Percentiles rank a stretch among this genome's conserved stretches.
phyloP scores from a whole-genome alignment of 257 asterid genomes.

The Lantana camara region DNA sequence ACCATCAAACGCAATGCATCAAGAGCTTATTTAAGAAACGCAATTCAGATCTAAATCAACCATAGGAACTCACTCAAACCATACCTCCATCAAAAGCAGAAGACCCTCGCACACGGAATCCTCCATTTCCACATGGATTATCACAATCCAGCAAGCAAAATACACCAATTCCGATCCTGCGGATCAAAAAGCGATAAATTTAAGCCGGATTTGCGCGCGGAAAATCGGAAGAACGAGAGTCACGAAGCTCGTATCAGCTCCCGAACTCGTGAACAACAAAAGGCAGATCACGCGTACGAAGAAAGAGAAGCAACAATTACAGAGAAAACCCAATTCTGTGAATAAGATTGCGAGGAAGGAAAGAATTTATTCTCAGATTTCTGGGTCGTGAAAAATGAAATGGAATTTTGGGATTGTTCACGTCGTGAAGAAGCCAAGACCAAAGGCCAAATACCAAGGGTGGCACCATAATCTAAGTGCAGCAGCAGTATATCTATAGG shows the following conservation, averaged over 20 bases:
- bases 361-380: slow-evolving; percentile 21
- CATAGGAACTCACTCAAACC: slow-evolving; percentile 20
- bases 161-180: slow-evolving; percentile 11
- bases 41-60: slow-evolving; percentile 37
- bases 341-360: slow-evolving; percentile 29
- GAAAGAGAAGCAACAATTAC: slow-evolving; percentile 19
- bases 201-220: neutral
- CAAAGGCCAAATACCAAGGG: slow-evolving; percentile 5
- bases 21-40: slow-evolving; percentile 2
- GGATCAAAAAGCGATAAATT: slow-evolving; percentile 3
- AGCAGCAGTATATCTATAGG: slow-evolving; percentile 19
- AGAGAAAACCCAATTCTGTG: slow-evolving; percentile 29
- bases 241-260: slow-evolving; percentile 3
- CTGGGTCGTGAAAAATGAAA: slow-evolving; percentile 21
- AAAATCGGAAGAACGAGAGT: slow-evolving; percentile 19
- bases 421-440: slow-evolving; percentile 11
- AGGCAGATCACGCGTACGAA: slow-evolving; percentile 20
- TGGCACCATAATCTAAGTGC: slow-evolving; percentile 16
- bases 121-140: slow-evolving; percentile 21
- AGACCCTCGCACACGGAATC: slow-evolving; percentile 22
- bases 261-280: slow-evolving; percentile 25
- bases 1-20: neutral
- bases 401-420: slow-evolving; percentile 24
- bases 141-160: slow-evolving; percentile 24
- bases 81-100: slow-evolving; percentile 25